Base-by-base conservation (phyloP, 805 yeast species). In the Peterozyma toletana region DNA sequence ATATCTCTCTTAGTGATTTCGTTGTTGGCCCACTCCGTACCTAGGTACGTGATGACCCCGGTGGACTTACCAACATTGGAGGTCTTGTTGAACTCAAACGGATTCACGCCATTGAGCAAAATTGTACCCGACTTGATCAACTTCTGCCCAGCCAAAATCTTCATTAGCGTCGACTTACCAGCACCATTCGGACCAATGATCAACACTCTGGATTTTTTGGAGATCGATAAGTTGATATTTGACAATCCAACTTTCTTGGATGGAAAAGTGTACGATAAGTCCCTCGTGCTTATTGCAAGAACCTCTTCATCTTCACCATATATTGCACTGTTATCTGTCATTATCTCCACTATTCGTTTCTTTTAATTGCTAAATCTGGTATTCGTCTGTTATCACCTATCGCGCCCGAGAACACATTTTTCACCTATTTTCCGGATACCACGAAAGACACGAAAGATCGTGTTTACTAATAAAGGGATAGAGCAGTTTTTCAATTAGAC, bases 21-120 rank as follows among this genome's bases (percentile, higher is more conserved):
- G 63, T 89, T 93, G 44, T 85, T 77, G 5, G 96, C 96, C 99
- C 99, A 93, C 57, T 93, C 99, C 0, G 98, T 93, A 3, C 99
- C 99, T 37, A 93, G 66, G 58, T 91, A 91, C 0, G 96, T 86
- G 27, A 63, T 51, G 3, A 56, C 57, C 9, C 57, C 60, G 21
- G 51, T 42, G 9, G 47, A 31, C 13, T 48, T 38, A 6, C 44
- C 47, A 6, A 33, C 14, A 31, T 47, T 42, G 31, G 39, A 48
- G 42, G n/a, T 30, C 31, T 41, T 48, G 38, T 44, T 47, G 43
- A 60, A 50, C 37, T 56, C 62, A 64, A 93, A 93, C 2, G 99
- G 99, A 55, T 93, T 95, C 41, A 75, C 68, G 0, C 96, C 96
- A 31, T 87, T 86, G n/a, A 93, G 74, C 18, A 60, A 53, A 30